Conservation (phyloP, 768 basidiomycete genomes). For the Pulveroboletus ravenelii region DNA sequence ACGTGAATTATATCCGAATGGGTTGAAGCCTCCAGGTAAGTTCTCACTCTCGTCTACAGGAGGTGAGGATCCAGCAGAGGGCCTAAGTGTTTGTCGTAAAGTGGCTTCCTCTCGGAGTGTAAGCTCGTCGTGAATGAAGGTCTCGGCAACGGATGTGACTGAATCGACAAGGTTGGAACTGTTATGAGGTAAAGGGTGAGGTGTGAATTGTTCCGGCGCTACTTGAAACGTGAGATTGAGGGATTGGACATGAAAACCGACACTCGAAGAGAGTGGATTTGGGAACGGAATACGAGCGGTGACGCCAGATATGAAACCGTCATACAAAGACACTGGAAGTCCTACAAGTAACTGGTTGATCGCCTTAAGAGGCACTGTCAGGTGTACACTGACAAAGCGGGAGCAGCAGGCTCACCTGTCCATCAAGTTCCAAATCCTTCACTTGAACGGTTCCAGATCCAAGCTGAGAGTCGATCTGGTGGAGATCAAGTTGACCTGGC, state of each 20-base stretch:
- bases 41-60: slow-evolving; percentile 36
- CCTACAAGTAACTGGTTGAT: slow-evolving; percentile 66
- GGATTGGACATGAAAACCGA: slow-evolving; percentile 66
- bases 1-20: slow-evolving; percentile 36
- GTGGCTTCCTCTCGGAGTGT: slow-evolving; percentile 64
- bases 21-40: slow-evolving; percentile 66
- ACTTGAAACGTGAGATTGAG: slow-evolving; percentile 65
- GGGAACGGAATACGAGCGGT: slow-evolving; percentile 82
- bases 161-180: slow-evolving; percentile 62
- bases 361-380: slow-evolving; percentile 45
- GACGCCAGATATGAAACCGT: slow-evolving; percentile 70
- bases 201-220: slow-evolving; percentile 18
- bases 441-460: slow-evolving; percentile 88
- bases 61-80: slow-evolving; percentile 32
- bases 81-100: slow-evolving; percentile 64
- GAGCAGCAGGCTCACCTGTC: slow-evolving; percentile 48
- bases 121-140: slow-evolving; percentile 83
- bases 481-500: slow-evolving; percentile 82
- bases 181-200: slow-evolving; percentile 8
- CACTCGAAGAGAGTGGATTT: slow-evolving; percentile 70
- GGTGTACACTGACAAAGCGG: slow-evolving; percentile 7
- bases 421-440: slow-evolving; percentile 75
- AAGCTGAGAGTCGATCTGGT: slow-evolving; percentile 88
- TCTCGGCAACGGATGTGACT: slow-evolving; percentile 78
- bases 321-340: slow-evolving; percentile 62